Evolutionary conservation across 768 basidiomycete species (phyloP).

Genomic region (Pleurotus djamor): DNA sequence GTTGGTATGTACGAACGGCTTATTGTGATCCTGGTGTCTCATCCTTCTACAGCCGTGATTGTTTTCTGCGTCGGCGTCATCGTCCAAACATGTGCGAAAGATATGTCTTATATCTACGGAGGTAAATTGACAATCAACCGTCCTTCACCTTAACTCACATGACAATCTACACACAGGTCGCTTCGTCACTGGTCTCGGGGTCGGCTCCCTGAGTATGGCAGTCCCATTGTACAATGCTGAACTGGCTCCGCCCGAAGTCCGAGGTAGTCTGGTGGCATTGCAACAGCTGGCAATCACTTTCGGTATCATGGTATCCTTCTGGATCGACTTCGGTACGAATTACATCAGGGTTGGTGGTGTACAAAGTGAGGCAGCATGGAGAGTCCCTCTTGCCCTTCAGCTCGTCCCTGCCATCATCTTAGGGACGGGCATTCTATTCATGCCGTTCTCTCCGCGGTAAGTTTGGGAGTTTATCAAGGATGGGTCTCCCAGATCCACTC

Average conservation of each 20-base stretch:
- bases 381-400: constrained; percentile 72
- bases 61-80: constrained; percentile 73
- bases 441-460: constrained; percentile 78
- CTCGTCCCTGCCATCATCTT: constrained; percentile 73
- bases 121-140: constrained; percentile 22
- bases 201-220: constrained; percentile 81
- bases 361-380: constrained; percentile 73
- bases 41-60: constrained; percentile 39
- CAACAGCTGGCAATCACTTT: constrained; percentile 84
- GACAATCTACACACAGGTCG: constrained; percentile 37
- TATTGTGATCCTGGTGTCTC: constrained; percentile 1
- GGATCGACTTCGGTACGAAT: constrained; percentile 62
- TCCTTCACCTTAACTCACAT: constrained; percentile 21
- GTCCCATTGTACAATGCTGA: constrained; percentile 77
- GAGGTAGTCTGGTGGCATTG: constrained; percentile 77
- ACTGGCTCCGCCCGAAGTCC: constrained; percentile 78
- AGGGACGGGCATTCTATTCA: constrained; percentile 67
- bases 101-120: constrained; percentile 64
- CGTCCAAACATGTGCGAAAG: constrained; percentile 61
- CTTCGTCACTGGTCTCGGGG: constrained; percentile 78
- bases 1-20: constrained; percentile 42
- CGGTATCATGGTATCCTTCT: constrained; percentile 67
- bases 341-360: constrained; percentile 58
- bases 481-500: neutral
- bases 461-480: constrained; percentile 4